Evolutionary conservation across 495 filamentous ascomycete species (phyloP), one percentile per base, ranked within the genome.

Genomic region (Penicillium samsonianum): DNA sequence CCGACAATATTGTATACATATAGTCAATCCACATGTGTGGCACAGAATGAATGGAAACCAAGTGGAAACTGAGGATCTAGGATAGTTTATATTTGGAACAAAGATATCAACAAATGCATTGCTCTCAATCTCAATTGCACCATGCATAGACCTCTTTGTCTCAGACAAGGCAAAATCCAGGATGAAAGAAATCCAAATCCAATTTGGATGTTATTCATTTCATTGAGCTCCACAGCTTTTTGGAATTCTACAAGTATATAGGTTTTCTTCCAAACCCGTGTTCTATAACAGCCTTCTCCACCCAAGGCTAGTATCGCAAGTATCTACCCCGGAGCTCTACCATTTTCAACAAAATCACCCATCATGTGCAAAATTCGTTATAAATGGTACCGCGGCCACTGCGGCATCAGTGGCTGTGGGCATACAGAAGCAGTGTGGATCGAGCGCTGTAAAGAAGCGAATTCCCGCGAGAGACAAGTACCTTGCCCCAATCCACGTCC

Each of bases 341-440:
- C 25, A 17, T 28, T 28, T 47, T 6, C 10, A 17, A 6, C 3
- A n/a, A 26, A 41, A 16, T 30, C n/a, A 14, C 10, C 28, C 3
- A 3, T 12, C 11, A 54, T 54, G 52, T 54, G 52, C 41, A 45
- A 35, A 25, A 1, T 54, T 0, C 52, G 52, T 11, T 54, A 45
- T 17, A 54, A 54, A 25, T 54, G 52, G 52, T 54, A 54, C 16
- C 40, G 52, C 17, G 52, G 52, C 16, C 41, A 54, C 28, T 33
- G 52, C 8, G 41, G 26, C 14, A 43, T 54, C 52, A 35, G 40
- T 23, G 52, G 52, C 2, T 54, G 52, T 25, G 52, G 40, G 5
- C 52, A 54, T 30, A 54, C 52, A n/a, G 52, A 54, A 26, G 52
- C 40, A 35, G 41, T 44, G 14, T 35, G 52, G 42, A 17, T 54